Percentiles rank a stretch among this genome's conserved stretches.
Evolutionary conservation across 2,329 filamentous ascomycete species (phyloP).

Genomic region (Thelonectria rubi): DNA sequence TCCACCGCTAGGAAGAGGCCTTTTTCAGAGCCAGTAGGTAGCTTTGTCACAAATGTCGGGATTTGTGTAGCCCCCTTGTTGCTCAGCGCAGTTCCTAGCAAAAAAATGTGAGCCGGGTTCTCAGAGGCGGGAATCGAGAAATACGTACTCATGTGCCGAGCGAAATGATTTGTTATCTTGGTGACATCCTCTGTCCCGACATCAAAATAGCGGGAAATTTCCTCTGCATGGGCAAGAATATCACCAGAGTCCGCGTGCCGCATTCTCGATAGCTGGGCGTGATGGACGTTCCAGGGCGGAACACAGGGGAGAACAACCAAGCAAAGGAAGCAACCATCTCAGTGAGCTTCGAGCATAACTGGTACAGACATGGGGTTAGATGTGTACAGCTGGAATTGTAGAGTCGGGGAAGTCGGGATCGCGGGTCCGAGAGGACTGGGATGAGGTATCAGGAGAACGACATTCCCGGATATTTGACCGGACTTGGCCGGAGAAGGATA

Average conservation of each 20-base stretch:
- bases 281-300: background rate
- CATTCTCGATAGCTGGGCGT: background rate
- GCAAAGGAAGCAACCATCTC: background rate
- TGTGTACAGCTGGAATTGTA: background rate
- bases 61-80: conserved; percentile 11
- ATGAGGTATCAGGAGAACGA: no score
- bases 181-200: background rate
- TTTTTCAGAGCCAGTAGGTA: conserved; percentile 16
- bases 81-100: background rate
- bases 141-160: background rate
- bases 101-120: background rate
- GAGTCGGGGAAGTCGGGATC: background rate
- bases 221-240: background rate
- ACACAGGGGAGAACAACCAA: background rate
- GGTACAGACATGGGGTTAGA: background rate
- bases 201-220: background rate
- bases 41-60: conserved; percentile 15
- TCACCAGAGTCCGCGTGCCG: background rate
- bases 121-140: background rate
- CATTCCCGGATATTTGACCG: background rate
- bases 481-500: no score
- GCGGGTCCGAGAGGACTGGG: no score
- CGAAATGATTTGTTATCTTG: background rate
- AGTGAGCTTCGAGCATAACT: background rate
- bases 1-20: conserved; percentile 42